Base-by-base conservation (phyloP, 768 basidiomycete species). In the Kwoniella botswanensis region DNA sequence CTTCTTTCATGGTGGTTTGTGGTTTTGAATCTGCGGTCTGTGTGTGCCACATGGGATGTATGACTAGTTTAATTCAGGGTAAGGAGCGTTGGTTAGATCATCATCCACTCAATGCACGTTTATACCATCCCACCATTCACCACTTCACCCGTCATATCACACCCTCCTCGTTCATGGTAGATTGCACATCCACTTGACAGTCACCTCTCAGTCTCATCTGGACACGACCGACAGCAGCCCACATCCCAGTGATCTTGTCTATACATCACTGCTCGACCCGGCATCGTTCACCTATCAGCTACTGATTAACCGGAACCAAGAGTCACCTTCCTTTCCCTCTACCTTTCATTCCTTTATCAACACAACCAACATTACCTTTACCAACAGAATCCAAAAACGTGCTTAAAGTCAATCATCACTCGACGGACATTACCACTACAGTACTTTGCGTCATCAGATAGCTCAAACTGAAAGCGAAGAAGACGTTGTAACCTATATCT, bases 61-160 rank as follows among this genome's bases (percentile, higher is more conserved):
- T 50, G 13, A 50, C 13, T 50, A 50, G 18, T 35, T 35, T 50
- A 50, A 50, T 50, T 50, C 46, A 50, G 46, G 46, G 46, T 50
- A 50, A 50, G 26, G 26, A 50, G 13, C 5, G 18, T 18, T 15
- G 4, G 46, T 50, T 18, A 15, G 46, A 50, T 50, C 46, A 50
- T 15, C 55, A 22, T 29, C 59, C 10, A 21, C 22, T 70, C 63
- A 64, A 41, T 50, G 46, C 63, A 64, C 17, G 55, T 57, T 22
- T 57, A 29, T 59, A 35, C 21, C 6, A 59, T 41, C 22, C 17
- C 24, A 59, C 58, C 46, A 18, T 13, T 50, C 46, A 50, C 44
- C 44, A 26, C 26, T 26, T 26, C 26, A 26, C 26, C 26, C 26
- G 26, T 26, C 6, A 53, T 13, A 17, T 53, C 52, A 22, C 52